These are phyloP conservation scores for Solanum appendiculatum DNA, from an alignment of 257 asterid species.

Conservation along the genomic window DNA sequence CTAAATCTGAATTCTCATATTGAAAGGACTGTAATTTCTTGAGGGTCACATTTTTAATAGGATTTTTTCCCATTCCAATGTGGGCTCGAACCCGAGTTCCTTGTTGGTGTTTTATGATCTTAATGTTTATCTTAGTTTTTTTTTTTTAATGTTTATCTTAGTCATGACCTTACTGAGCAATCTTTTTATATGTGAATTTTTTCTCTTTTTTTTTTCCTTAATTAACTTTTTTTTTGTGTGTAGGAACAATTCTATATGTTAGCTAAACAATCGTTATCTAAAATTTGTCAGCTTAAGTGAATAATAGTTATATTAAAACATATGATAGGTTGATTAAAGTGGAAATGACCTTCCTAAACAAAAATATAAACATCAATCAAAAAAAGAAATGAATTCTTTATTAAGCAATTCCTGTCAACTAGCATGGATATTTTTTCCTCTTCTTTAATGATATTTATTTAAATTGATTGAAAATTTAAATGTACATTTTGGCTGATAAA, in stretches of 20 bases:
- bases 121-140: no score
- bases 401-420: background rate
- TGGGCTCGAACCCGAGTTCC: background rate
- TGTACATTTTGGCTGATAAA: background rate
- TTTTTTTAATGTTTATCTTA: background rate
- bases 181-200: background rate
- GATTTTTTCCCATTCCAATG: no score
- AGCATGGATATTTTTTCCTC: background rate
- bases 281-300: background rate
- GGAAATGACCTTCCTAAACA: background rate
- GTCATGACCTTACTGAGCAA: background rate
- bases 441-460: background rate
- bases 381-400: background rate
- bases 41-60: rapidly evolving
- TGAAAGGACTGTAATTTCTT: no score
- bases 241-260: background rate
- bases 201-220: background rate
- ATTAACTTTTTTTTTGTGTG: background rate
- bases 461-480: no score
- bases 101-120: background rate
- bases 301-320: background rate
- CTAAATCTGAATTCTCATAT: no score
- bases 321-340: background rate
- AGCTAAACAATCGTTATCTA: background rate
- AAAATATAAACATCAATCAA: background rate